Base-by-base conservation (phyloP, 2,329 filamentous ascomycete genomes). In the Trichoderma pleuroti region DNA sequence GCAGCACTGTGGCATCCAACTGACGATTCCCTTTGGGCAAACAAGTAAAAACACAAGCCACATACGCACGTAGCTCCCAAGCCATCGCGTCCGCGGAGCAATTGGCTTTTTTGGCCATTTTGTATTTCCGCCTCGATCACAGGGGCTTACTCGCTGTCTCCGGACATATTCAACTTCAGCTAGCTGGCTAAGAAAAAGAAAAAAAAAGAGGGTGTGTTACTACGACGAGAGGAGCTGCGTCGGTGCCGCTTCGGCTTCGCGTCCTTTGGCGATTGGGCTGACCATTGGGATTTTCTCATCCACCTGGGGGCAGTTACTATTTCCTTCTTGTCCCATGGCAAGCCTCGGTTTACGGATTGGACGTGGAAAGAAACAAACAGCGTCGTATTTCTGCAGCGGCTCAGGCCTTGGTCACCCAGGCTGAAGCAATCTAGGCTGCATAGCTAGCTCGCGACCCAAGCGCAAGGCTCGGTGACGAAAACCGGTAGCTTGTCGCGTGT, bases 401-500 rank as follows among this genome's bases (percentile, higher is more conserved):
- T 49, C n/a, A 9, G 26, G 26, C 26, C 26, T 28, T n/a, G n/a
- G n/a, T n/a, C n/a, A 28, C 26, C 26, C 5, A 28, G 12, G 42
- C 42, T 26, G 62, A 32, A 30, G 42, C 62, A 21, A 46, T 54
- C 36, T 26, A 52, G 11, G 21, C 14, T 68, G 66, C 56, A 68
- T 36, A 21, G 30, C 56, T 68, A 68, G 66, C 30, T 61, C 59
- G 39, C 56, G 66, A 56, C 32, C 56, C 30, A 52, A 39, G 56
- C 66, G 66, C 42, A 21, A 26, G 16, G 68, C 66, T 70, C 61
- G 68, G 68, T 70, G 60, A 70, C 68, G 68, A 70, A 70, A 70
- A 65, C 18, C n/a, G 61, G 68, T 65, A 70, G 61, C 61, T 65
- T 65, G 68, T 70, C 68, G 68, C 60, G 61, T 70, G 68, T 65